Percentiles rank a stretch among this genome's conserved stretches.
Evolutionary conservation across 768 basidiomycete genomes (phyloP).

Genomic region (Tulasnella sp.): DNA sequence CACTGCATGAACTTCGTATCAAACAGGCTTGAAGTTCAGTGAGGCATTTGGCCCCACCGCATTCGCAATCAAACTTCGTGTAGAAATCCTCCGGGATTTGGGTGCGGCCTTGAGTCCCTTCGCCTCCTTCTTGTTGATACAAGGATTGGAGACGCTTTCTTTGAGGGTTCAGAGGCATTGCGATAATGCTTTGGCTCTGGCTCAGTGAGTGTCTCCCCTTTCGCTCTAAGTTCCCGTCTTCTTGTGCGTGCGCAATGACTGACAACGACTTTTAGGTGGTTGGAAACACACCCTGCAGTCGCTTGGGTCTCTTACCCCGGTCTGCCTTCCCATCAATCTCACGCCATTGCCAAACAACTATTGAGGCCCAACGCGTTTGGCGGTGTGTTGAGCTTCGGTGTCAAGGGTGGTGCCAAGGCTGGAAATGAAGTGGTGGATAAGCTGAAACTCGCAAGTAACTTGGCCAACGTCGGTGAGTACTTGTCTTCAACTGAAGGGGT

Average conservation of each 20-base stretch:
- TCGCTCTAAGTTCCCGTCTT: no score
- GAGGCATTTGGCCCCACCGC: conserved; percentile 59
- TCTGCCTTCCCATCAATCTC: conserved; percentile 50
- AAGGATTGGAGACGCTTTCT: conserved; percentile 70
- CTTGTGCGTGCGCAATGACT: no score
- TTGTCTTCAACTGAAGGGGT: not conserved
- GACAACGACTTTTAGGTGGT: no score
- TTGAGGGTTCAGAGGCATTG: conserved; percentile 63
- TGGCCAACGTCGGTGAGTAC: conserved; percentile 25
- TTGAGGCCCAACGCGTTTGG: conserved; percentile 52
- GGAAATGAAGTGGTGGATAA: conserved; percentile 61
- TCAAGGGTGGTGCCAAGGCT: conserved; percentile 45
- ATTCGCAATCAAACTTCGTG: conserved; percentile 50
- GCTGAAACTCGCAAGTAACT: conserved; percentile 58
- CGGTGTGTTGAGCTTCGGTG: conserved; percentile 70
- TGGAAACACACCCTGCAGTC: conserved; percentile 45
- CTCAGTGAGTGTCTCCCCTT: conserved; percentile 29
- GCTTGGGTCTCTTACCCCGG: conserved; percentile 77
- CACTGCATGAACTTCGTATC: not conserved
- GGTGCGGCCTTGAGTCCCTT: conserved; percentile 63
- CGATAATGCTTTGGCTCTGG: conserved; percentile 62
- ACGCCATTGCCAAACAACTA: conserved; percentile 49
- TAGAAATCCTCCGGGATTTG: conserved; percentile 50
- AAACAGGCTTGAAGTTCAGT: conserved; percentile 41
- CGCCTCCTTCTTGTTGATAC: conserved; percentile 61